These are phyloP conservation scores for Adansonia digitata DNA, from an alignment of 345 rosid genomes.

Conservation along the genomic window DNA sequence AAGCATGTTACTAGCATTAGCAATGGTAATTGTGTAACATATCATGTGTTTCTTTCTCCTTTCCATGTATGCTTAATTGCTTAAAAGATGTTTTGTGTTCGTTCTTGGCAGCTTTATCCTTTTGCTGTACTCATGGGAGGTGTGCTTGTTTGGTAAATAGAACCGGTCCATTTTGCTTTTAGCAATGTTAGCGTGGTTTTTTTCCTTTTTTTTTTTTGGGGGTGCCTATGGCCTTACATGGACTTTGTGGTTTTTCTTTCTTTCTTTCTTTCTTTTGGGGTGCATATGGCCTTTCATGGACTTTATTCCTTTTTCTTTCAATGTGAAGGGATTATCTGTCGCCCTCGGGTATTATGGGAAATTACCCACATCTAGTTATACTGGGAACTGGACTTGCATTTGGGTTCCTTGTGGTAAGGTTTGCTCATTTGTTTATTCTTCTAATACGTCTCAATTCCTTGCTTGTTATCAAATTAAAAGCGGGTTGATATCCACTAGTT, in stretches of 20 bases:
- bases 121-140: constrained; percentile 69
- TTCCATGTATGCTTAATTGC: constrained; percentile 10
- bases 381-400: constrained; percentile 98
- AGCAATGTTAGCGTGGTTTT: not conserved
- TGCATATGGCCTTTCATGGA: constrained; percentile 8
- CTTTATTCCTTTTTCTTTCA: constrained; percentile 11
- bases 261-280: not conserved
- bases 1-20: constrained; percentile 79
- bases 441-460: not conserved
- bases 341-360: constrained; percentile 67
- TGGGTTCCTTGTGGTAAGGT: constrained; percentile 91
- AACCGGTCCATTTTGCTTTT: not conserved
- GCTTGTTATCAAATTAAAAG: not conserved
- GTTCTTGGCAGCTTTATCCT: constrained; percentile 69
- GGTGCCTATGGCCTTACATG: no score
- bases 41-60: not conserved
- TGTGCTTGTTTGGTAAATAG: constrained; percentile 68
- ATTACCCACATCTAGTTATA: constrained; percentile 82
- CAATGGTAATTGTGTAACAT: constrained; percentile 58
- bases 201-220: not conserved
- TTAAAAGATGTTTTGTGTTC: constrained; percentile 10
- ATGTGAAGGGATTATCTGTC: constrained; percentile 69
- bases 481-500: not conserved
- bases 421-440: not conserved
- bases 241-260: constrained; percentile 11